Evolutionary conservation across 148 eudicot species (phyloP).

Genomic region (Rhododendron vialii): DNA sequence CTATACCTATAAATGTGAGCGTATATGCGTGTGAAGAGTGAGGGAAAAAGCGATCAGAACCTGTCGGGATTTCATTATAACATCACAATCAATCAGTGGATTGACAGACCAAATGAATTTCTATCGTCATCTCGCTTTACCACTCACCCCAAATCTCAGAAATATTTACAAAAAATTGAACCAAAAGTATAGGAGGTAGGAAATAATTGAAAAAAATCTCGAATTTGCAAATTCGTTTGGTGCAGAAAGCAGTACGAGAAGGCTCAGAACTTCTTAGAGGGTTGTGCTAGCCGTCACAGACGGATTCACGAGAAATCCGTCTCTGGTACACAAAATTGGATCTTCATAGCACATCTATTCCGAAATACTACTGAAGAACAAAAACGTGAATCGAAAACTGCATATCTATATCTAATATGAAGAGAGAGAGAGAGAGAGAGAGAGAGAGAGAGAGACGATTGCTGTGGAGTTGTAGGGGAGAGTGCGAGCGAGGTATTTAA

Average conservation of each 20-base stretch:
- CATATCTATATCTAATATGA: background rate
- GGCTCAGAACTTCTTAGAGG: conserved; percentile 90
- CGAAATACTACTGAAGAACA: background rate
- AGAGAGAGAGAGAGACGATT: background rate
- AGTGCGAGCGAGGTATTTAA: background rate
- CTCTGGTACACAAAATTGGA: conserved; percentile 36
- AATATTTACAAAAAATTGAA: background rate
- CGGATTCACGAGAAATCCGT: conserved; percentile 10
- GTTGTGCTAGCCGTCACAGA: conserved; percentile 57
- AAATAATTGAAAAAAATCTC: background rate
- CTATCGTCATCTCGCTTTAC: conserved; percentile 56
- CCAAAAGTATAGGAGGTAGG: background rate
- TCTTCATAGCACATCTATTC: conserved; percentile 23
- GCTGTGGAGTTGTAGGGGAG: background rate
- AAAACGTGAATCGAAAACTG: background rate
- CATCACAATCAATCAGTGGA: conserved; percentile 75
- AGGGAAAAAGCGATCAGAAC: conserved; percentile 56
- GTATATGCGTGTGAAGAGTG: background rate
- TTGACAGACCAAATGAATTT: conserved; percentile 78
- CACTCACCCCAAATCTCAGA: background rate
- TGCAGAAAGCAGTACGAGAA: background rate
- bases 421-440: background rate
- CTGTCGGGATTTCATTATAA: conserved; percentile 63
- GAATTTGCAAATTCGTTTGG: background rate
- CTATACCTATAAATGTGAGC: background rate